Evolutionary conservation across 768 basidiomycete species (phyloP).

Genomic region (Trametes cubensis): DNA sequence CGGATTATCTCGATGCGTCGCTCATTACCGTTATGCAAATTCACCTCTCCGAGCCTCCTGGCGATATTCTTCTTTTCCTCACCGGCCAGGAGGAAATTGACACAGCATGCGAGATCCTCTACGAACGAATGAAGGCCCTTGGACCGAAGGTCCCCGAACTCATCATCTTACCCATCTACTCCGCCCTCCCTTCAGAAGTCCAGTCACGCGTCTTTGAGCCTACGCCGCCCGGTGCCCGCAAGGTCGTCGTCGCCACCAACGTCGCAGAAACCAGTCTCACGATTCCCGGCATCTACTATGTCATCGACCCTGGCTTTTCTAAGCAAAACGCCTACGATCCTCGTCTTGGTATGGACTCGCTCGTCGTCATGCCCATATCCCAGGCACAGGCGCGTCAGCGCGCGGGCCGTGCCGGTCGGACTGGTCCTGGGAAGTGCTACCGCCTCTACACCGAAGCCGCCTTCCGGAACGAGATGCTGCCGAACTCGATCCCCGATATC

Average conservation of each 20-base stretch:
- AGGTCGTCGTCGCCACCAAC: slow-evolving; percentile 99
- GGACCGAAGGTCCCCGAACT: slow-evolving; percentile 99
- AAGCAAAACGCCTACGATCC: slow-evolving; percentile 99
- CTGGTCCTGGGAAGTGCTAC: slow-evolving; percentile 98
- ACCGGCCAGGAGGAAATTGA: slow-evolving; percentile 99
- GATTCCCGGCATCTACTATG: slow-evolving; percentile 98
- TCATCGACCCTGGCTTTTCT: slow-evolving; percentile 97
- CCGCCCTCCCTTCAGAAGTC: slow-evolving; percentile 95
- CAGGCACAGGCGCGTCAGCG: slow-evolving; percentile 98
- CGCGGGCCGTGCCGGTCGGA: slow-evolving; percentile 94
- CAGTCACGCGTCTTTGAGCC: slow-evolving; percentile 98
- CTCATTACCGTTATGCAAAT: slow-evolving; percentile 99
- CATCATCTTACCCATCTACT: slow-evolving; percentile 96
- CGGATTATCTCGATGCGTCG: slow-evolving; percentile 96
- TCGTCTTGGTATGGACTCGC: slow-evolving; percentile 95
- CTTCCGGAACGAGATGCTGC: slow-evolving; percentile 98
- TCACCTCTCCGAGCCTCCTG: slow-evolving; percentile 96
- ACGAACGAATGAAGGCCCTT: slow-evolving; percentile 97
- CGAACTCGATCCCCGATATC: slow-evolving; percentile 96
- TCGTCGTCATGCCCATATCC: slow-evolving; percentile 98
- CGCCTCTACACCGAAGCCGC: slow-evolving; percentile 98
- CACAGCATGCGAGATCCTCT: slow-evolving; percentile 95
- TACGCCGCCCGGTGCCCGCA: slow-evolving; percentile 96
- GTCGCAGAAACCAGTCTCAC: slow-evolving; percentile 98
- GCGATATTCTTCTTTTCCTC: slow-evolving; percentile 94